A percentile compares a stretch with the other conserved stretches of the same genome.
phyloP scores from a whole-genome alignment of 192 early-diverging fungal species.

The Ramicandelaber brevisporus region DNA sequence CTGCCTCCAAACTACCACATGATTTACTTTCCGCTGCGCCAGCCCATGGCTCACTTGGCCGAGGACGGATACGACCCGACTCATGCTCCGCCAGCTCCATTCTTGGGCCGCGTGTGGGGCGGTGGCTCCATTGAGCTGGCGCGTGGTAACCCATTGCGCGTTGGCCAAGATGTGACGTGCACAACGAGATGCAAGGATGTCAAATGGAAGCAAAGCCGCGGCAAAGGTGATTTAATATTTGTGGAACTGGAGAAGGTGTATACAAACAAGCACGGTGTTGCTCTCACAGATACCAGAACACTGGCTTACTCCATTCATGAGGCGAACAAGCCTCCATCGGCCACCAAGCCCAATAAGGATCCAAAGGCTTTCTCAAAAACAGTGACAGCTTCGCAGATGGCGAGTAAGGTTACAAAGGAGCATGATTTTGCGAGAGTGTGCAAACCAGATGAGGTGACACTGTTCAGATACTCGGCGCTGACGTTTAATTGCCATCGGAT shows the following conservation, averaged over 20 bases:
- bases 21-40: conserved; percentile 50
- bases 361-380: conserved; percentile 6
- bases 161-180: conserved; percentile 35
- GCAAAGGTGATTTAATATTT: conserved; percentile 31
- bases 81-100: conserved; percentile 51
- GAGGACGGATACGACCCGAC: conserved; percentile 61
- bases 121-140: conserved; percentile 43
- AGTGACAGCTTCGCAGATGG: conserved; percentile 5
- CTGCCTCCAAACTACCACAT: conserved; percentile 54
- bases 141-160: conserved; percentile 23
- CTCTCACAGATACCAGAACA: conserved; percentile 33
- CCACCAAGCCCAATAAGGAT: neutral
- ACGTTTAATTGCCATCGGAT: conserved; percentile 78
- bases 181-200: conserved; percentile 23
- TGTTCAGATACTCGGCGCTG: conserved; percentile 74
- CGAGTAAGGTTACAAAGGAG: conserved; percentile 12
- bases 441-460: conserved; percentile 33
- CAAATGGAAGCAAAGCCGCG: conserved; percentile 19
- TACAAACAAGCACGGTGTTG: conserved; percentile 25
- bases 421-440: conserved; percentile 32
- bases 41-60: conserved; percentile 32
- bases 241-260: conserved; percentile 39
- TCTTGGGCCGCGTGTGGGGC: conserved; percentile 64
- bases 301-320: conserved; percentile 33
- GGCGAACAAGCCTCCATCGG: conserved; percentile 1